A percentile compares a stretch with the other conserved stretches of the same genome.
These are phyloP conservation scores for Knoxdaviesia proteae DNA, from an alignment of 2,329 filamentous ascomycete genomes.

Conservation along the genomic window DNA sequence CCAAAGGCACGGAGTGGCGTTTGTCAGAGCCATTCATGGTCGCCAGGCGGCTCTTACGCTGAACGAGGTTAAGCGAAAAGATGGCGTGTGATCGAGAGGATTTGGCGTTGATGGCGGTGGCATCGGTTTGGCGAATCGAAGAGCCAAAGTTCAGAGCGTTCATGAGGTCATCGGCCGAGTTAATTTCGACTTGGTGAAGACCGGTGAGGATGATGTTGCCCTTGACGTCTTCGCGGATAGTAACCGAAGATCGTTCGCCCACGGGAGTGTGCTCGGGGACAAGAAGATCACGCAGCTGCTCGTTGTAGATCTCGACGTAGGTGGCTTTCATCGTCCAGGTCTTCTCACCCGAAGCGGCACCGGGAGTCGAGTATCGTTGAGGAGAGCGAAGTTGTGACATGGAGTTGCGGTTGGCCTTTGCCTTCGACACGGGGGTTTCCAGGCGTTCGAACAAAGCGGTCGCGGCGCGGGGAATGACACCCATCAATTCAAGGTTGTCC, in stretches of 20 bases:
- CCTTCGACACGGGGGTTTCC: constrained; percentile 29
- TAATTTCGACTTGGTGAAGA: constrained; percentile 69
- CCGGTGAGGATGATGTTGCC: constrained; percentile 89
- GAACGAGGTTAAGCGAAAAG: constrained; percentile 82
- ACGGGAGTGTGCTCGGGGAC: constrained; percentile 51
- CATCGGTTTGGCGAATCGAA: constrained; percentile 84
- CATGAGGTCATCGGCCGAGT: constrained; percentile 79
- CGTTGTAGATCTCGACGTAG: constrained; percentile 96
- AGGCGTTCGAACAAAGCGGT: constrained; percentile 74
- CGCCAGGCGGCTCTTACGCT: constrained; percentile 46
- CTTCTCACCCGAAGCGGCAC: constrained; percentile 38
- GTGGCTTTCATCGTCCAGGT: constrained; percentile 86
- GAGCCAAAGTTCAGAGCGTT: constrained; percentile 82
- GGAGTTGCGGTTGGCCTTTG: constrained; percentile 35
- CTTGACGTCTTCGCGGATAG: constrained; percentile 83
- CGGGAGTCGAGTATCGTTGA: constrained; percentile 42
- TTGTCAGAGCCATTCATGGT: constrained; percentile 46
- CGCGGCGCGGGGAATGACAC: constrained; percentile 87
- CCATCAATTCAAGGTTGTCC: constrained; percentile 49
- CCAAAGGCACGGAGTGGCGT: constrained; percentile 68
- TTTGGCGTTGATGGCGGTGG: constrained; percentile 91
- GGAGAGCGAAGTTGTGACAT: constrained; percentile 66
- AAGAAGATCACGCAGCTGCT: constrained; percentile 78
- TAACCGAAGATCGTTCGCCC: constrained; percentile 58
- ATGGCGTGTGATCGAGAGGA: constrained; percentile 95